phyloP scores from a whole-genome alignment of 169 alveolate genomes.

The Plasmodium yoelii region DNA sequence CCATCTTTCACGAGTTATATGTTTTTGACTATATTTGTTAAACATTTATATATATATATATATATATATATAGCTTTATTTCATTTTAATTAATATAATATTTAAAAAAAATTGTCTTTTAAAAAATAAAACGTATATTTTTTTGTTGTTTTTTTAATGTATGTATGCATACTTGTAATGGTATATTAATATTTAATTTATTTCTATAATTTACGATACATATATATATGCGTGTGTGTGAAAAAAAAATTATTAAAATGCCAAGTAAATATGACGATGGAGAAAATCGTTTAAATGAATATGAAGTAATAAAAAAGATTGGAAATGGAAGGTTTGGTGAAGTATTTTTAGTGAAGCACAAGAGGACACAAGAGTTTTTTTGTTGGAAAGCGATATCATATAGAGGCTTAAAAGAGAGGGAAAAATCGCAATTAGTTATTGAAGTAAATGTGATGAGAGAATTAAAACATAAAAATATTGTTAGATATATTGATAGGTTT shows the following conservation, averaged over 20 bases:
- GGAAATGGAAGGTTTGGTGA: slow-evolving; percentile 94
- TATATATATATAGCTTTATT: slow-evolving; percentile 9
- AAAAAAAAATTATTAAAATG: slow-evolving; percentile 31
- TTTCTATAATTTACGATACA: not conserved
- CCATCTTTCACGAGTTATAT: not conserved
- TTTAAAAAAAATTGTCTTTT: slow-evolving; percentile 21
- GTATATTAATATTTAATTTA: not conserved
- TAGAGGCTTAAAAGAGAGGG: slow-evolving; percentile 95
- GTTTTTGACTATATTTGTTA: slow-evolving; percentile 3
- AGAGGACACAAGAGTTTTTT: slow-evolving; percentile 87
- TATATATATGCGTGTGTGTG: not conserved
- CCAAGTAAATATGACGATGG: slow-evolving; percentile 78
- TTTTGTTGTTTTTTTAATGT: not conserved
- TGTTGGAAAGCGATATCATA: slow-evolving; percentile 97
- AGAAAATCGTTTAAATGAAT: slow-evolving; percentile 84
- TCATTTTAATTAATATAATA: slow-evolving; percentile 2
- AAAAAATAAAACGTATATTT: slow-evolving; percentile 11
- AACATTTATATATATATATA: not conserved
- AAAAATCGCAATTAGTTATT: slow-evolving; percentile 95
- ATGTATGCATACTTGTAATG: not conserved
- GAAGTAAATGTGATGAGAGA: slow-evolving; percentile 97
- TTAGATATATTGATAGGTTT: slow-evolving; percentile 94
- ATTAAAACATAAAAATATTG: slow-evolving; percentile 95
- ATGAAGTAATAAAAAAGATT: slow-evolving; percentile 86
- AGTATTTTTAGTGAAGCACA: slow-evolving; percentile 91